These are phyloP conservation scores for Sclerotinia trifoliorum DNA, from an alignment of 2,329 filamentous ascomycete genomes.

Conservation along the genomic window DNA sequence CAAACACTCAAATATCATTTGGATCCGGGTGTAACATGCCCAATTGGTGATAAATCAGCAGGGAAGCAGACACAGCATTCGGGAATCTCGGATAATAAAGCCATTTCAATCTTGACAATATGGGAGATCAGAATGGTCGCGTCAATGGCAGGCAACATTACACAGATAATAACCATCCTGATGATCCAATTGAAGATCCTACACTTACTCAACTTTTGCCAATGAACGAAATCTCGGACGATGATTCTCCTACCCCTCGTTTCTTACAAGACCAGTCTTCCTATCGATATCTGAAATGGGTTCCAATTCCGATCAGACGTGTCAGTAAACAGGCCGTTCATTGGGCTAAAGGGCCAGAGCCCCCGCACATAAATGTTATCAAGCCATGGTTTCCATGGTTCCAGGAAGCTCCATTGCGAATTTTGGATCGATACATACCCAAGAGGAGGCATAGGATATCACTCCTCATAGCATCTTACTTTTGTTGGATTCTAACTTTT, in stretches of 20 bases:
- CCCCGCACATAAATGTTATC: conserved; percentile 53
- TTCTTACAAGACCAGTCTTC: conserved; percentile 57
- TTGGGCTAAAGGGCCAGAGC: conserved; percentile 58
- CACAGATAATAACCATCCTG: conserved; percentile 34
- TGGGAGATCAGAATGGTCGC: conserved; percentile 27
- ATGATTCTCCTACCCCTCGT: conserved; percentile 51
- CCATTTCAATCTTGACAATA: not conserved
- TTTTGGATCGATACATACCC: conserved; percentile 63
- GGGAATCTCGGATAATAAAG: conserved; percentile 17
- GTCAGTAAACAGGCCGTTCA: conserved; percentile 44
- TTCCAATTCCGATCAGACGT: conserved; percentile 56
- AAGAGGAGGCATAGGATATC: conserved; percentile 57
- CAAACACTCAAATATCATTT: not conserved
- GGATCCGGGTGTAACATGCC: not conserved
- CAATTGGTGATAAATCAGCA: not conserved
- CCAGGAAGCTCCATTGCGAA: conserved; percentile 63
- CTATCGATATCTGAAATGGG: conserved; percentile 52
- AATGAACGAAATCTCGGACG: conserved; percentile 49
- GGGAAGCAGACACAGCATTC: not conserved
- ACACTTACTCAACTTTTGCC: conserved; percentile 31
- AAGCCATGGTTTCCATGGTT: conserved; percentile 61
- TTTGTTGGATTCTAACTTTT: conserved; percentile 69
- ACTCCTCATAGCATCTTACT: conserved; percentile 59
- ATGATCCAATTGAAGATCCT: conserved; percentile 38
- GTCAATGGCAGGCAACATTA: conserved; percentile 29